A percentile compares a stretch with the other conserved stretches of the same genome.
Evolutionary conservation across 1,284 basidiomycete genomes (phyloP).

Genomic region (Rhizopogon hawkerae): DNA sequence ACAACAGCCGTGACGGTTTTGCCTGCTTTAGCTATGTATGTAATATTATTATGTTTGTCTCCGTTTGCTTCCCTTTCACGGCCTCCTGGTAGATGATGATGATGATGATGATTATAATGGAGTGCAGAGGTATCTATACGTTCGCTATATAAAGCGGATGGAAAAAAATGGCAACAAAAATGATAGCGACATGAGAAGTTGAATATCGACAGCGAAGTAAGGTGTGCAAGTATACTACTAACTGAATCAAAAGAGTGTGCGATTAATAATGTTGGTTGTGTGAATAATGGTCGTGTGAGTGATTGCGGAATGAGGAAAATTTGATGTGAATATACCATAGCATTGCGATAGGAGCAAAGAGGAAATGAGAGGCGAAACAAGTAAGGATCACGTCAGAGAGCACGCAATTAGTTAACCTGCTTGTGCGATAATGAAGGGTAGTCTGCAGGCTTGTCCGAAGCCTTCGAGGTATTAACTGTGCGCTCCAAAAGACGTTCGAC

Average conservation of each 20-base stretch:
- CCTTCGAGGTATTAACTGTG: conserved; percentile 22
- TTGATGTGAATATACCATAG: conserved; percentile 32
- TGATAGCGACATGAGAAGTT: conserved; percentile 13
- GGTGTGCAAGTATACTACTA: conserved; percentile 21
- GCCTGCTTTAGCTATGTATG: conserved; percentile 4
- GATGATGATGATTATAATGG: conserved; percentile 14
- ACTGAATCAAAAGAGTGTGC: conserved; percentile 21
- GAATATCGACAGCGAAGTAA: conserved; percentile 28
- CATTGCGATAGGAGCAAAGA: conserved; percentile 27
- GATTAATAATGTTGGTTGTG: conserved; percentile 33
- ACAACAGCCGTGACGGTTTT: neutral
- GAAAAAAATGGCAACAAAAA: conserved; percentile 6
- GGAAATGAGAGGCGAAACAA: conserved; percentile 10
- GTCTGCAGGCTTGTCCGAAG: conserved; percentile 24
- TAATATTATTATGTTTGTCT: conserved; percentile 21
- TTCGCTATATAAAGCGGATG: conserved; percentile 10
- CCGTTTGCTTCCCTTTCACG: conserved; percentile 12
- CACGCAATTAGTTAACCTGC: conserved; percentile 14
- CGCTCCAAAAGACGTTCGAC: conserved; percentile 63
- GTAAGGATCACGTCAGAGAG: conserved; percentile 2
- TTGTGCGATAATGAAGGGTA: conserved; percentile 23
- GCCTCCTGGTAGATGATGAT: neutral
- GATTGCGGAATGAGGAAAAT: conserved; percentile 25
- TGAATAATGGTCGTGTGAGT: conserved; percentile 18
- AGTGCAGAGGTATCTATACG: conserved; percentile 7